These are phyloP conservation scores for Verruconis gallopava DNA, from an alignment of 2,329 filamentous ascomycete species.

Conservation along the genomic window DNA sequence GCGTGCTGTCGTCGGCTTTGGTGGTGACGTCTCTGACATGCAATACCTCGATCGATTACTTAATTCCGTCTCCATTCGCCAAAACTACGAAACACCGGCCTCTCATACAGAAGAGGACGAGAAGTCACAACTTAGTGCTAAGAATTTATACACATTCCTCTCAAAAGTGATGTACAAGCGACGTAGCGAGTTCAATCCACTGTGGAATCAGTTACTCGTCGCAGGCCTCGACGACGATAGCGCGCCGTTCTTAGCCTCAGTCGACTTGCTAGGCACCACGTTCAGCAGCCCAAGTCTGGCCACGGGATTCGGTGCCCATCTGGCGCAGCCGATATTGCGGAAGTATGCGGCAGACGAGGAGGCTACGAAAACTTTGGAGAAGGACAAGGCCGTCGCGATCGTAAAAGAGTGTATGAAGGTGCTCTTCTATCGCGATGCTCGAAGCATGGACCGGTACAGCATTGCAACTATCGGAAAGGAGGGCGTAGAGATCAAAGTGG, in stretches of 20 bases:
- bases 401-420: conserved; percentile 97
- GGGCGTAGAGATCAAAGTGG: conserved; percentile 67
- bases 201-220: conserved; percentile 93
- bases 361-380: conserved; percentile 54
- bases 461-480: conserved; percentile 82
- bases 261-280: conserved; percentile 85
- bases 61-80: conserved; percentile 70
- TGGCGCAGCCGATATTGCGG: conserved; percentile 86
- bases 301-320: conserved; percentile 84
- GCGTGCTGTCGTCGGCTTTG: conserved; percentile 78
- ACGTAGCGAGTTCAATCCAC: conserved; percentile 86
- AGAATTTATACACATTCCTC: conserved; percentile 93
- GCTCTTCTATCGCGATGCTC: conserved; percentile 89
- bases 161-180: conserved; percentile 93
- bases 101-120: conserved; percentile 27
- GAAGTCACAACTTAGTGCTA: conserved; percentile 54
- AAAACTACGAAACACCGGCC: conserved; percentile 58
- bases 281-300: conserved; percentile 80
- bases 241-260: conserved; percentile 79
- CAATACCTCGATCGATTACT: conserved; percentile 93
- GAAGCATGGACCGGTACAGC: conserved; percentile 82
- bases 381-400: conserved; percentile 66
- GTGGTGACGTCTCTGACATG: conserved; percentile 97
- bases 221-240: conserved; percentile 68
- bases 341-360: conserved; percentile 74